Conservation (phyloP, 75 land plant genomes). For the Pinus tabuliformis region DNA sequence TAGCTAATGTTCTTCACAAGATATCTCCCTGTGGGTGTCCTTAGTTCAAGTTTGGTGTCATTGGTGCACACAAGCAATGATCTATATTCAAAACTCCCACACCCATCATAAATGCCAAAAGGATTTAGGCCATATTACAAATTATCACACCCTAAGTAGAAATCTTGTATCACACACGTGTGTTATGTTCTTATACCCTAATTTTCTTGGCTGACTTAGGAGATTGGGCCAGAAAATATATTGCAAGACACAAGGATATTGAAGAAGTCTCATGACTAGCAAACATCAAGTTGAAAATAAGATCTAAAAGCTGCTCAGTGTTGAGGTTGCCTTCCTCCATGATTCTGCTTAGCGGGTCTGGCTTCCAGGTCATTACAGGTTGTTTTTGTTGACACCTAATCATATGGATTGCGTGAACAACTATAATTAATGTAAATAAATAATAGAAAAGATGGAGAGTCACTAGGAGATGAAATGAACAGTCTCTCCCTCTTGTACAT, state of each 20-base stretch:
- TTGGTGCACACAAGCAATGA: too few relatives aligned
- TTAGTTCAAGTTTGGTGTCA: too few relatives aligned
- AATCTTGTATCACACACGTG: neutral
- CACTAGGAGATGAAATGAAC: too few relatives aligned
- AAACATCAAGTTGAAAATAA: conserved; percentile 34
- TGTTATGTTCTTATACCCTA: conserved; percentile 18
- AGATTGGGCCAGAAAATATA: conserved; percentile 33
- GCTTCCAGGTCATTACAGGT: neutral
- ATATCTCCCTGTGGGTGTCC: too few relatives aligned
- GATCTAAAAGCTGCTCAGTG: conserved; percentile 25
- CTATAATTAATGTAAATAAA: too few relatives aligned
- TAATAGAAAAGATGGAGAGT: too few relatives aligned
- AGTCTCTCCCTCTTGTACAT: too few relatives aligned
- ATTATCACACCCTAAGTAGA: neutral
- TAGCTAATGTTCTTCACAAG: too few relatives aligned
- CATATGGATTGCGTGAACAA: too few relatives aligned
- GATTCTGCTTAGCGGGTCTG: conserved; percentile 52
- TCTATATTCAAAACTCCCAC: too few relatives aligned
- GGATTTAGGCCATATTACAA: neutral
- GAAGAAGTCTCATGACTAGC: conserved; percentile 60
- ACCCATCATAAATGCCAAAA: too few relatives aligned
- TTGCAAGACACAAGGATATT: conserved; percentile 29
- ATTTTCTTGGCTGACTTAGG: conserved; percentile 23
- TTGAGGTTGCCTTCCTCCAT: conserved; percentile 14
- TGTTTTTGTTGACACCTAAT: neutral